phyloP scores from a whole-genome alignment of 192 early-diverging fungal species.

The Chytriomyces confervae region DNA sequence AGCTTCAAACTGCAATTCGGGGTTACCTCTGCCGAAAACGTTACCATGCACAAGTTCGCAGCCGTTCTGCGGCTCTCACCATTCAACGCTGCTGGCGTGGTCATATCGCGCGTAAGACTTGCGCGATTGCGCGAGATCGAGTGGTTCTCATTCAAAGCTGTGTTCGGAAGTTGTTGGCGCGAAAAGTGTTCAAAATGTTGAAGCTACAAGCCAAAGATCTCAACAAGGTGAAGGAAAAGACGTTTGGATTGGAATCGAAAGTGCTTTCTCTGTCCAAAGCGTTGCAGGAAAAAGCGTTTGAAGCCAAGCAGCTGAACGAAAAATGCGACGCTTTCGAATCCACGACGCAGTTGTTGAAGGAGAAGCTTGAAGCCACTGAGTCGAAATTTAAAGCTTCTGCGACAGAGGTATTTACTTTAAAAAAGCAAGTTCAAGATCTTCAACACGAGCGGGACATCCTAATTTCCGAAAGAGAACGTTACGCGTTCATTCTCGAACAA shows the following conservation, averaged over 20 bases:
- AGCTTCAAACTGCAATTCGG: slow-evolving; percentile 77
- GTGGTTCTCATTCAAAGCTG: too few relatives aligned
- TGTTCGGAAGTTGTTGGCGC: too few relatives aligned
- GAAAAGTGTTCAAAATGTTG: too few relatives aligned
- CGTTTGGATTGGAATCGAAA: slow-evolving; percentile 52
- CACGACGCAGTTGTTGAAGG: slow-evolving; percentile 58
- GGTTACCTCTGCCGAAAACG: slow-evolving; percentile 64
- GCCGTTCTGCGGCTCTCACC: slow-evolving; percentile 81
- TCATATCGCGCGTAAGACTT: too few relatives aligned
- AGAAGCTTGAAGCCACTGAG: slow-evolving; percentile 65
- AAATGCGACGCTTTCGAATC: neutral
- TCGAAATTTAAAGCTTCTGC: slow-evolving; percentile 64
- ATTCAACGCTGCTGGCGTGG: slow-evolving; percentile 66
- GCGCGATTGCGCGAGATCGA: too few relatives aligned
- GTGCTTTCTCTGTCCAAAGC: too few relatives aligned
- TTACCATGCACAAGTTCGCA: slow-evolving; percentile 59
- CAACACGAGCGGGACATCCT: slow-evolving; percentile 24
- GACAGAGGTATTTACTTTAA: neutral
- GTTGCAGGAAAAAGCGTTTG: neutral
- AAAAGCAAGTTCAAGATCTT: slow-evolving; percentile 12
- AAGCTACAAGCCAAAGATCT: neutral
- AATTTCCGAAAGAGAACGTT: slow-evolving; percentile 18
- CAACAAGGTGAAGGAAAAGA: slow-evolving; percentile 76
- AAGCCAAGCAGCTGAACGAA: neutral
- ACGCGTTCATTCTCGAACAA: neutral